Evolutionary conservation across 1,284 basidiomycete species (phyloP).

Genomic region (Amylostereum areolatum): DNA sequence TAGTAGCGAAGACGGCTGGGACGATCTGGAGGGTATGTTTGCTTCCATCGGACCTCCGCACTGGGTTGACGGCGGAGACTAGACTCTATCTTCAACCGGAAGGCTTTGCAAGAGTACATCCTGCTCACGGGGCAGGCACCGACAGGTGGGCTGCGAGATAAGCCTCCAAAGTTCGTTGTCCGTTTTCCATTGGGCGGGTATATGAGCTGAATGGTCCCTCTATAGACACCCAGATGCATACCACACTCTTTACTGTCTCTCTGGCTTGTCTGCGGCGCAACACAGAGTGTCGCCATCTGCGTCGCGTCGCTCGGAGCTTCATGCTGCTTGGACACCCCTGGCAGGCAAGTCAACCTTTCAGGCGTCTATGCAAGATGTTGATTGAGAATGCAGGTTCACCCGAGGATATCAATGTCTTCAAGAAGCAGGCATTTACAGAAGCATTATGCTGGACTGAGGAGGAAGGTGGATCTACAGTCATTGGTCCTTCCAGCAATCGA

Average conservation of each 20-base stretch:
- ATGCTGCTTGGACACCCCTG: constrained; percentile 34
- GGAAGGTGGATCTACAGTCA: constrained; percentile 51
- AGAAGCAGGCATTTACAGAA: constrained; percentile 51
- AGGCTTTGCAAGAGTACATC: constrained; percentile 85
- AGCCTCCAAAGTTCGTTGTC: constrained; percentile 80
- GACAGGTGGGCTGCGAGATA: constrained; percentile 86
- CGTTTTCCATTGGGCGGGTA: constrained; percentile 7
- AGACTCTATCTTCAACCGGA: constrained; percentile 53
- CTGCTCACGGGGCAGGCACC: constrained; percentile 82
- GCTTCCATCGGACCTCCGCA: not conserved
- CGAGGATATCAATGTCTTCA: constrained; percentile 29
- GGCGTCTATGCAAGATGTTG: too few relatives aligned
- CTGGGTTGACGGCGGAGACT: not conserved
- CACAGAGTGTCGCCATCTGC: constrained; percentile 60
- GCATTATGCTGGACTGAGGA: constrained; percentile 76
- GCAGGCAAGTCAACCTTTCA: constrained; percentile 21
- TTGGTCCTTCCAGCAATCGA: constrained; percentile 64
- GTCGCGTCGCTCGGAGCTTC: constrained; percentile 35
- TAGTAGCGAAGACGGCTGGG: constrained; percentile 39
- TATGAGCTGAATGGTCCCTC: not conserved
- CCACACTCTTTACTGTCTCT: constrained; percentile 87
- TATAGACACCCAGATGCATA: constrained; percentile 76
- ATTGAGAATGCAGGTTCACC: constrained; percentile 10
- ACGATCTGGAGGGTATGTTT: constrained; percentile 56
- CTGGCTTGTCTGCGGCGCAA: constrained; percentile 85